These are phyloP conservation scores for Taphrina populina DNA, from an alignment of 1,139 yeast species.

Conservation along the genomic window DNA sequence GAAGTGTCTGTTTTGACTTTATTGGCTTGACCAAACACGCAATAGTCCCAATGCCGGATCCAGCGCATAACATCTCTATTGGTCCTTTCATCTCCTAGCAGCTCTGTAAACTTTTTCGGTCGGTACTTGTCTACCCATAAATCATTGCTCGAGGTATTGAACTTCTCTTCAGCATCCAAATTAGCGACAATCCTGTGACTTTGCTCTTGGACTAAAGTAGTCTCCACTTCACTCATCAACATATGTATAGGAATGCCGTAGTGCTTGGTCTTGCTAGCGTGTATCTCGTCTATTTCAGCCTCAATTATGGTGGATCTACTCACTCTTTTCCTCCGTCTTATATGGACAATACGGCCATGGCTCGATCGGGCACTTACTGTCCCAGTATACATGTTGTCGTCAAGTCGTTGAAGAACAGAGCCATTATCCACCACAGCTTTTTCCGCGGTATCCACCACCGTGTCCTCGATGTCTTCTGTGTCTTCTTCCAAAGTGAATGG, in stretches of 20 bases:
- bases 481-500: conserved; percentile 29
- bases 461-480: conserved; percentile 7
- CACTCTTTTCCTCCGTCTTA: conserved; percentile 6
- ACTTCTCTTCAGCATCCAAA: neutral
- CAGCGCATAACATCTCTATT: conserved; percentile 72
- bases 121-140: conserved; percentile 75
- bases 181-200: neutral
- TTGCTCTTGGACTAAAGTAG: neutral
- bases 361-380: conserved; percentile 12
- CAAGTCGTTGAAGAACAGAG: neutral
- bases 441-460: too few relatives aligned
- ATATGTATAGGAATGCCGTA: conserved; percentile 21
- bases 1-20: neutral
- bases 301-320: conserved; percentile 1
- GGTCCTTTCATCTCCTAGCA: conserved; percentile 74
- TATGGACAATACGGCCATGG: conserved; percentile 2
- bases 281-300: conserved; percentile 12
- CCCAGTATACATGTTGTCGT: neutral
- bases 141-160: neutral
- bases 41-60: conserved; percentile 76
- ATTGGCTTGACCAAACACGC: conserved; percentile 55
- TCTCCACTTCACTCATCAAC: conserved; percentile 6
- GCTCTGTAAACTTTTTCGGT: conserved; percentile 69
- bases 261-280: conserved; percentile 24
- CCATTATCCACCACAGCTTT: neutral